phyloP scores from a whole-genome alignment of 2,329 filamentous ascomycete genomes.

The Claviceps sp. region DNA sequence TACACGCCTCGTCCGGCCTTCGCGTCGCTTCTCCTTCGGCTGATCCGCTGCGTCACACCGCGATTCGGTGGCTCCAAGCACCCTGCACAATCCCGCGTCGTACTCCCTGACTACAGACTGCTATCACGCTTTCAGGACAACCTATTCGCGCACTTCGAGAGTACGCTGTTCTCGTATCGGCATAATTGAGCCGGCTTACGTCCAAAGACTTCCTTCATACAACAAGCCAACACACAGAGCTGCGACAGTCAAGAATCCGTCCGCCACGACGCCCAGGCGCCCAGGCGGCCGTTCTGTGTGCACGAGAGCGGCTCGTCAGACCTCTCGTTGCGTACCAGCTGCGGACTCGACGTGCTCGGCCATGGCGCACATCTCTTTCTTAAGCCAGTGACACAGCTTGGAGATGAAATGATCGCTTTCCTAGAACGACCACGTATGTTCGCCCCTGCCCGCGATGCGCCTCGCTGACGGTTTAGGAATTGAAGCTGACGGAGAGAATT shows the following conservation, averaged over 20 bases:
- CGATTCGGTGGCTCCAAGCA: not conserved
- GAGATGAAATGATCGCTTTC: slow-evolving; percentile 2
- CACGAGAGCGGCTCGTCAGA: not conserved
- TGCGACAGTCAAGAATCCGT: not conserved
- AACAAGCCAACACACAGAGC: not conserved
- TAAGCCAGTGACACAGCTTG: slow-evolving; percentile 1
- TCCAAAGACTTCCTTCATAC: not conserved
- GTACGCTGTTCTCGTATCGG: not conserved
- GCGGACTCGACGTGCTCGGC: not conserved
- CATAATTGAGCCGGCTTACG: not conserved
- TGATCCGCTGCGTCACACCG: not conserved
- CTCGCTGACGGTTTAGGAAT: not conserved
- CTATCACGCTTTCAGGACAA: not conserved
- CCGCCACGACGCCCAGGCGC: not conserved
- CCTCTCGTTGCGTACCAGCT: not conserved
- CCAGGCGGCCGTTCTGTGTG: not conserved
- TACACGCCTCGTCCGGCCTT: no score
- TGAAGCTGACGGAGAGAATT: not conserved
- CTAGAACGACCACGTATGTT: slow-evolving; percentile 1
- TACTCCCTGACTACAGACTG: not conserved
- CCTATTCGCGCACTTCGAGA: not conserved
- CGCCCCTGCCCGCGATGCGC: not conserved
- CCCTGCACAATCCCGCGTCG: not conserved
- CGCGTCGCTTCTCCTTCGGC: no score
- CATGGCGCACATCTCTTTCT: slow-evolving; percentile 2